These are phyloP conservation scores for Penicillium malachiteum DNA, from an alignment of 495 filamentous ascomycete species.

Conservation along the genomic window DNA sequence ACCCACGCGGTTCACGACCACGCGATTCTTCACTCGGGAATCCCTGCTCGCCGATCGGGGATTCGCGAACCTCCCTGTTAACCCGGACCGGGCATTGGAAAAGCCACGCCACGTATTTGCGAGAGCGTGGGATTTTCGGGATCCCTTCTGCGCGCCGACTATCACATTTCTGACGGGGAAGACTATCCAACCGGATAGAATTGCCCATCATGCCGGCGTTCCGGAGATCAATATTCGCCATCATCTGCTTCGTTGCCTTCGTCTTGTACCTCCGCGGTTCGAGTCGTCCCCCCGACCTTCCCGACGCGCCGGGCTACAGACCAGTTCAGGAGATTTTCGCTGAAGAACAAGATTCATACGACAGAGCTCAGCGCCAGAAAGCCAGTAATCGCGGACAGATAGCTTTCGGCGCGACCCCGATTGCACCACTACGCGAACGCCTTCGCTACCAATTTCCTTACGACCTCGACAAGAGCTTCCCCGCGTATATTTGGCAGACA, in stretches of 20 bases:
- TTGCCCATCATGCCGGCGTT: constrained; percentile 61
- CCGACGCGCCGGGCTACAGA: constrained; percentile 26
- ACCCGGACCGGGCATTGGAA: neutral
- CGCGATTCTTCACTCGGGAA: constrained; percentile 1
- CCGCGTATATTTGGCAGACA: constrained; percentile 98
- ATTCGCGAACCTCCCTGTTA: neutral
- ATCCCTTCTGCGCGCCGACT: constrained; percentile 10
- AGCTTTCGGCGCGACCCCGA: constrained; percentile 37
- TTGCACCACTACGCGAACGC: constrained; percentile 69
- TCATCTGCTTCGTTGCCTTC: constrained; percentile 64
- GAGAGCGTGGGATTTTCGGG: neutral
- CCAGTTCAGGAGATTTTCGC: constrained; percentile 22
- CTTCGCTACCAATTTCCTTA: constrained; percentile 94
- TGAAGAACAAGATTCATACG: constrained; percentile 17
- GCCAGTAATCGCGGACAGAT: constrained; percentile 27
- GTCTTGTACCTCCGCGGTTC: constrained; percentile 70
- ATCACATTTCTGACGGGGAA: constrained; percentile 3
- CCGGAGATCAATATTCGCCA: constrained; percentile 67
- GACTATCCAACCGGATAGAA: neutral
- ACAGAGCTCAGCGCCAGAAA: constrained; percentile 13
- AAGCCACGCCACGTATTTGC: neutral
- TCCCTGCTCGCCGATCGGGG: constrained; percentile 1
- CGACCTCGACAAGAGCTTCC: constrained; percentile 81
- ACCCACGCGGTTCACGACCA: constrained; percentile 1
- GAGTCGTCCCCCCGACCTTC: constrained; percentile 44